Evolutionary conservation across 1,284 basidiomycete genomes (phyloP), one percentile per base, ranked within the genome.

Genomic region (Sphagnurus paluster): DNA sequence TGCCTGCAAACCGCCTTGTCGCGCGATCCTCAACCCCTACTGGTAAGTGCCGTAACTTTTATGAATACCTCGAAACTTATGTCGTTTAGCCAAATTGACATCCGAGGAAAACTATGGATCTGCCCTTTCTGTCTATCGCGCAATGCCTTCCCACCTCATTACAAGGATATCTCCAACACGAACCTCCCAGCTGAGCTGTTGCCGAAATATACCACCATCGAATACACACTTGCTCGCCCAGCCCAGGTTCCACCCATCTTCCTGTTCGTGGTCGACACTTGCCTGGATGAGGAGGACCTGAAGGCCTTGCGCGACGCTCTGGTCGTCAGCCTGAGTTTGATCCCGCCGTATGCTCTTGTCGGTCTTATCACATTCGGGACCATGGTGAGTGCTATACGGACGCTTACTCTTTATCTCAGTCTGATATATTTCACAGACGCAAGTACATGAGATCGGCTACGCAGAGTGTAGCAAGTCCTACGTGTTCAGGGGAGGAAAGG

Each of bases 401-500:
- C 24, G 11, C 10, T 2, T 9, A 13, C n/a, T 26, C 37, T 40
- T 11, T 42, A 24, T 26, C 38, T n/a, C 5, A n/a, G 28, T 24
- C 10, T n/a, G 4, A 38, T 25, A 17, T n/a, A 1, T 19, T 24
- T 20, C 23, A 17, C 52, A 96, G 93, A 82, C 96, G 5, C 95
- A 98, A 87, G 94, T 99, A 1, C 96, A 99, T 68, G 97, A 99
- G 71, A 88, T 99, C 40, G 94, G 95, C 24, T 99, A 98, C 63
- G 83, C 87, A 1, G 90, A 95, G 64, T 99, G 95, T 74, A 93
- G 86, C 70, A 99, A 99, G 70, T 95, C 94, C 4, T 99, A 96
- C 68, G 96, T 99, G 52, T 99, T 99, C 84, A 88, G 96, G 28
- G 97, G 97, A 42, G 91, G 90, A n/a, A 99, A 99, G 71, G 97